Base-by-base conservation (phyloP, 768 basidiomycete genomes). In the Lentinus tigrinus region DNA sequence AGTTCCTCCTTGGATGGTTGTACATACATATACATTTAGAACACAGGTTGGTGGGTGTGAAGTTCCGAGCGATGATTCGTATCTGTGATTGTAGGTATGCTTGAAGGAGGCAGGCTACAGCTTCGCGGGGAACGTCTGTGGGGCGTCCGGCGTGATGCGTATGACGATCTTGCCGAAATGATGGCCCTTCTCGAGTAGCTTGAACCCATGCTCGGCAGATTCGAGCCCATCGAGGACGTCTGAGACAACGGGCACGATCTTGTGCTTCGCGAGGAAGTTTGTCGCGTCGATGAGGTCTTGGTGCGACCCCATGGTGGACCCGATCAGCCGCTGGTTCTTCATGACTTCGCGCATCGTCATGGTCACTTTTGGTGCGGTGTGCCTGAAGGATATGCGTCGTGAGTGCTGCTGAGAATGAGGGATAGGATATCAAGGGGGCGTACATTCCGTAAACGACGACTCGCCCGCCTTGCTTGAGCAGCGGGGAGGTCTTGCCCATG, bases 271-370 rank as follows among this genome's bases (percentile, higher is more conserved):
- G 23, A 93, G 70, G 72, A 95, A 93, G 14, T 73, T 70, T 1
- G 90, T 91, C 21, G 90, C 91, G 31, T 85, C 83, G 52, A 79
- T 69, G 57, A 94, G 77, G 72, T 94, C 91, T 54, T 82, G 77
- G 63, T 79, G 82, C 8, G 91, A 92, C 17, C 91, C 92, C 91
- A 94, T 91, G 26, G 87, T 91, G 1, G 89, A 89, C 36, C 91
- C 92, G 31, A 91, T 76, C 39, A 95, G 73, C 60, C 85, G 83
- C 40, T 88, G 84, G 64, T 91, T 87, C 64, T 81, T 85, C 61
- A 93, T 67, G 23, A 94, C 87, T 62, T 91, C 83, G 17, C 83
- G 81, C 88, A 95, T 93, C 10, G 86, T 88, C 67, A 94, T 79
- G 26, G 75, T 78, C 38, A 90, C 78, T 49, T 77, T 73, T 0